phyloP scores from a whole-genome alignment of 768 basidiomycete genomes.

The Candolleomyces efflorescens region DNA sequence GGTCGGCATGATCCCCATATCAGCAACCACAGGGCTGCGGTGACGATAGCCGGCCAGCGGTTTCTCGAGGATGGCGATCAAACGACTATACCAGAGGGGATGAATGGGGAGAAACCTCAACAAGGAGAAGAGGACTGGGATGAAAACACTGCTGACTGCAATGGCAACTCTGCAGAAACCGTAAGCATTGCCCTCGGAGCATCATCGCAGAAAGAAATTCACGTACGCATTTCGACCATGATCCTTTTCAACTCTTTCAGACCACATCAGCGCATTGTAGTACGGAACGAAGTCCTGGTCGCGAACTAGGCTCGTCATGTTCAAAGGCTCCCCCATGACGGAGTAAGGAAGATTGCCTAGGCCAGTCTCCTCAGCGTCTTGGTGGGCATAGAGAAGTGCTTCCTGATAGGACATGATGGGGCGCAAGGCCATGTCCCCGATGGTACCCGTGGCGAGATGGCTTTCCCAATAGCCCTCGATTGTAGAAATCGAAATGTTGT shows the following conservation, averaged over 20 bases:
- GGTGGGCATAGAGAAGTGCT: constrained; percentile 1
- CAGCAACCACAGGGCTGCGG: not conserved
- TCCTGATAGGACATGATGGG: constrained; percentile 8
- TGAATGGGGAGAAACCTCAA: constrained; percentile 7
- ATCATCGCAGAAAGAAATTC: not conserved
- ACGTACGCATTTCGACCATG: constrained; percentile 5
- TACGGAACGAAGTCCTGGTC: not conserved
- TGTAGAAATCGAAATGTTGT: not conserved
- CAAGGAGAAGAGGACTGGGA: constrained; percentile 6
- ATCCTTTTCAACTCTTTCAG: constrained; percentile 1
- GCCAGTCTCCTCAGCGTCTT: constrained; percentile 2
- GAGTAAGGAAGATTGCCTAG: constrained; percentile 1
- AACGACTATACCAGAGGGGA: constrained; percentile 10
- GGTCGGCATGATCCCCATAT: constrained; percentile 9
- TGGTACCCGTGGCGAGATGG: constrained; percentile 6
- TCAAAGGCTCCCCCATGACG: not conserved
- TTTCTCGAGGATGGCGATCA: constrained; percentile 4
- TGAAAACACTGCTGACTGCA: constrained; percentile 7
- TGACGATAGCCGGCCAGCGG: constrained; percentile 6
- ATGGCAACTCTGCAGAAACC: not conserved
- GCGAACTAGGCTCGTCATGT: constrained; percentile 3
- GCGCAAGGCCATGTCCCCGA: constrained; percentile 2
- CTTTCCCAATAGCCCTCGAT: constrained; percentile 11
- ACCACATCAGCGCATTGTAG: not conserved
- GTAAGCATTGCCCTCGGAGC: not conserved